Conservation (phyloP, 2,329 filamentous ascomycete genomes). For the Cercospora zeina region DNA sequence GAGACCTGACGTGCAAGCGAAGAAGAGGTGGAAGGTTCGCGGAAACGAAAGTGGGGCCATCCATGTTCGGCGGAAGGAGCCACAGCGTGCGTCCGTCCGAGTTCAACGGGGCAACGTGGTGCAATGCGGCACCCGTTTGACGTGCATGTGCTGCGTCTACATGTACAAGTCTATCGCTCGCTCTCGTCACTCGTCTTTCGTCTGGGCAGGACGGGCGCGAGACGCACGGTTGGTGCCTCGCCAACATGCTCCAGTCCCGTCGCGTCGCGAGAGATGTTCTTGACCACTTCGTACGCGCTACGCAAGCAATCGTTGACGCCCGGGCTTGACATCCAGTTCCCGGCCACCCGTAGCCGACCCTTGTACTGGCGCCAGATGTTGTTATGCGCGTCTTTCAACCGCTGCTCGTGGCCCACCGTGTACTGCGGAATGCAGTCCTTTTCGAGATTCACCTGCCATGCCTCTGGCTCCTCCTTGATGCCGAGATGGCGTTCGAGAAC, state of each 20-base stretch:
- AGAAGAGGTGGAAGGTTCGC: constrained; percentile 1
- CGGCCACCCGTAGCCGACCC: constrained; percentile 64
- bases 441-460: constrained; percentile 62
- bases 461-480: constrained; percentile 63
- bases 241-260: constrained; percentile 40
- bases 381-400: constrained; percentile 59
- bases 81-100: not conserved
- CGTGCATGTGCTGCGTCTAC: constrained; percentile 13
- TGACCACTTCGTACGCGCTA: constrained; percentile 57
- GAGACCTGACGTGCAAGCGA: constrained; percentile 10
- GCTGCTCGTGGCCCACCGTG: constrained; percentile 69
- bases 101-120: not conserved
- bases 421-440: constrained; percentile 88
- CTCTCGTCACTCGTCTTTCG: constrained; percentile 17
- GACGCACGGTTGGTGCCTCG: constrained; percentile 24
- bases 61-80: constrained; percentile 6
- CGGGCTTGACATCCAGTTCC: constrained; percentile 51
- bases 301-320: constrained; percentile 56
- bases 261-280: constrained; percentile 41
- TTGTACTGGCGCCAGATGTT: constrained; percentile 59
- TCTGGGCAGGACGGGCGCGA: constrained; percentile 25
- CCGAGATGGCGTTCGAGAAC: constrained; percentile 73
- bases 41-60: constrained; percentile 4
- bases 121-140: not conserved
- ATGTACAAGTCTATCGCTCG: constrained; percentile 28